These are phyloP conservation scores for Diaporthe sp. DNA, from an alignment of 2,329 filamentous ascomycete genomes.

Conservation along the genomic window DNA sequence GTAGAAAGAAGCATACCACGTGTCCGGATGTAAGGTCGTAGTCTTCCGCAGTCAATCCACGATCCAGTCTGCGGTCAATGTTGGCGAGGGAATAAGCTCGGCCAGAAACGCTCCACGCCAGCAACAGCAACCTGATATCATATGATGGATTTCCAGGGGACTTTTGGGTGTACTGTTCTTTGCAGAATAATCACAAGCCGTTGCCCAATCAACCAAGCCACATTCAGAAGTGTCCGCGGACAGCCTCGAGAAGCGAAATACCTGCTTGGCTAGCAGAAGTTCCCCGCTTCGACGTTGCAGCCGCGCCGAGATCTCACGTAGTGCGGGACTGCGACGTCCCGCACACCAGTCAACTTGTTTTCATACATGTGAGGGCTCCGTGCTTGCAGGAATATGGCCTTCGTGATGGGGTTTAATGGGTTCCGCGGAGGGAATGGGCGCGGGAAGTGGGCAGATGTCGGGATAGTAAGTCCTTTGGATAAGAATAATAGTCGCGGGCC, in stretches of 20 bases:
- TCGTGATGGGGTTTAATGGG: not conserved
- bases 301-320: not conserved
- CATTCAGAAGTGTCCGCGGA: not conserved
- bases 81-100: not conserved
- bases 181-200: not conserved
- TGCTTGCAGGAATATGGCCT: not conserved
- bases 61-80: not conserved
- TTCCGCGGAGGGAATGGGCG: not conserved
- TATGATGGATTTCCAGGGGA: not conserved
- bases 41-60: not conserved
- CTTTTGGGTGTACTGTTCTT: not conserved
- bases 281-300: slow-evolving; percentile 28
- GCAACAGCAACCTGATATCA: not conserved
- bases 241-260: not conserved
- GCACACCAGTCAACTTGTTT: not conserved
- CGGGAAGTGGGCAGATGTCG: slow-evolving; percentile 17
- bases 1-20: not conserved
- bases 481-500: not conserved
- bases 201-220: not conserved
- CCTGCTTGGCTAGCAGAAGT: slow-evolving; percentile 16
- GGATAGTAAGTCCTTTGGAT: not conserved
- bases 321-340: not conserved
- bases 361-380: not conserved
- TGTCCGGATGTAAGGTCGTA: slow-evolving; percentile 20
- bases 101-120: too few relatives aligned